Conservation (phyloP, 2,329 filamentous ascomycete species). For the Pseudogymnoascus sp. region DNA sequence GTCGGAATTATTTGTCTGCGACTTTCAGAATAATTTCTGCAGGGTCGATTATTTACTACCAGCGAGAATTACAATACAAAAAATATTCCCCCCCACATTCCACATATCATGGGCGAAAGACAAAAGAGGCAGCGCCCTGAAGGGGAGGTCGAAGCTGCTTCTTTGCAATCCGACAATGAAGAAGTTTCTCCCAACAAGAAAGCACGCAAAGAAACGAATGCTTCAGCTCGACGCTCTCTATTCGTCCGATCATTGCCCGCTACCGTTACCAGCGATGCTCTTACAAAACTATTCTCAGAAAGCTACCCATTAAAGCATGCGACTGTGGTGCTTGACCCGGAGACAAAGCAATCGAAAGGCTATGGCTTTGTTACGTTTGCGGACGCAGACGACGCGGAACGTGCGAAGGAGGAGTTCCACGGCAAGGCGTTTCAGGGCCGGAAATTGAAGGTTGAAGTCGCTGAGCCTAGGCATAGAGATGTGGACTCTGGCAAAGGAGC, state of each 20-base stretch:
- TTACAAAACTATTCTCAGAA: constrained; percentile 88
- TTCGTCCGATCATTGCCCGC: constrained; percentile 85
- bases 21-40: constrained; percentile 10
- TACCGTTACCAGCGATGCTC: constrained; percentile 68
- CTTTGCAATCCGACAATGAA: constrained; percentile 15
- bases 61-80: background rate
- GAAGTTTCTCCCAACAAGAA: constrained; percentile 43
- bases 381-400: constrained; percentile 80
- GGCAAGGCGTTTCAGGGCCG: constrained; percentile 70
- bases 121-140: constrained; percentile 24
- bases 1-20: constrained; percentile 10
- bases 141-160: constrained; percentile 17
- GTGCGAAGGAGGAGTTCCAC: constrained; percentile 75
- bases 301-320: constrained; percentile 94
- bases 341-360: constrained; percentile 80
- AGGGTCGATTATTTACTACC: constrained; percentile 8
- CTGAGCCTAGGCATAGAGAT: constrained; percentile 74
- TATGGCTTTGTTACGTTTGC: constrained; percentile 97
- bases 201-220: constrained; percentile 48
- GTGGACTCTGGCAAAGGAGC: constrained; percentile 38
- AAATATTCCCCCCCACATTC: background rate
- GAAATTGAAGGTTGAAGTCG: constrained; percentile 79
- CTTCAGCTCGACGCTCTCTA: constrained; percentile 54
- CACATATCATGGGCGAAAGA: constrained; percentile 9
- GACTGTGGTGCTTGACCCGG: constrained; percentile 78